Conservation (phyloP, 805 yeast species). For the Yueomyces sp. region DNA sequence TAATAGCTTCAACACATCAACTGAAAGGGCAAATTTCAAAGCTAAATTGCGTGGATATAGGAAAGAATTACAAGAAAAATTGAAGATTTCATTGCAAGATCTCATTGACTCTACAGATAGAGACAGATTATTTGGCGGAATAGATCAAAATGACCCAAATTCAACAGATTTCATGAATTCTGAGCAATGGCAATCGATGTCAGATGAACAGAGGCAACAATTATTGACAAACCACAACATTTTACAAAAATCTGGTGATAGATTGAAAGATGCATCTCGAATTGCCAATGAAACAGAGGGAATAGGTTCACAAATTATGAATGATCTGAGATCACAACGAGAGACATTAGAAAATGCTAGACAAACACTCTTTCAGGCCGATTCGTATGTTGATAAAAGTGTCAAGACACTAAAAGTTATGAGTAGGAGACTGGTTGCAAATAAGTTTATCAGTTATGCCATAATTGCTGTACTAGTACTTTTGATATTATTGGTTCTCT, state of each 20-base stretch:
- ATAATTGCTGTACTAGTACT: constrained; percentile 79
- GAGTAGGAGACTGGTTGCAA: constrained; percentile 88
- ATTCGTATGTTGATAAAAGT: constrained; percentile 81
- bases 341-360: constrained; percentile 83
- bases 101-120: constrained; percentile 62
- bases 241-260: constrained; percentile 68
- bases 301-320: constrained; percentile 81
- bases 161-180: neutral
- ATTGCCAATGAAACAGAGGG: constrained; percentile 86
- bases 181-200: constrained; percentile 16
- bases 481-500: constrained; percentile 69
- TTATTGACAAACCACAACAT: constrained; percentile 66
- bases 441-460: constrained; percentile 79
- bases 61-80: constrained; percentile 39
- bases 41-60: constrained; percentile 64
- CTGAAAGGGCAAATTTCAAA: constrained; percentile 50
- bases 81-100: constrained; percentile 42
- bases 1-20: constrained; percentile 31
- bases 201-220: constrained; percentile 66
- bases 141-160: constrained; percentile 2
- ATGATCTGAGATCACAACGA: constrained; percentile 81
- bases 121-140: constrained; percentile 53
- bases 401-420: constrained; percentile 75
- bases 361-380: constrained; percentile 79
- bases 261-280: constrained; percentile 77